phyloP scores from a whole-genome alignment of 768 basidiomycete genomes.

The Russula earlei region DNA sequence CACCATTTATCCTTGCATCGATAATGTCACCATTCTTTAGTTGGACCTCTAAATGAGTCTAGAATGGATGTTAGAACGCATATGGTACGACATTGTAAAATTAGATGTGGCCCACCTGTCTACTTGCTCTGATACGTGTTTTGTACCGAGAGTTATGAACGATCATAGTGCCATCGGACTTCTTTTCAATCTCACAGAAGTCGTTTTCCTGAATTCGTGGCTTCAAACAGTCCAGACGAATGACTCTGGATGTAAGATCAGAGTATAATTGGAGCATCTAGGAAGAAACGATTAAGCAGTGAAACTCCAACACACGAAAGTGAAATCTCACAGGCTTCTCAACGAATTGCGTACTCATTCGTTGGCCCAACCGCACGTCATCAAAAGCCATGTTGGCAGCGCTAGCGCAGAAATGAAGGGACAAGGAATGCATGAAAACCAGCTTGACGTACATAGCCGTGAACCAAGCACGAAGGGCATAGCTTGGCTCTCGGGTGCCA shows the following conservation, averaged over 20 bases:
- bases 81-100: not conserved
- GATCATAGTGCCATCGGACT: not conserved
- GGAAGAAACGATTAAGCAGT: not conserved
- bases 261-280: not conserved
- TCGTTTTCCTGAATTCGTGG: constrained; percentile 3
- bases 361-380: not conserved
- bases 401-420: not conserved
- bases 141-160: constrained; percentile 9
- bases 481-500: not conserved
- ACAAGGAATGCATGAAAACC: not conserved
- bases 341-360: not conserved
- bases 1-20: not conserved
- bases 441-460: constrained; percentile 8
- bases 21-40: not conserved
- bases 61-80: not conserved
- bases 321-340: not conserved
- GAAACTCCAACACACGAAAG: no score
- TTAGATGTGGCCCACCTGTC: not conserved
- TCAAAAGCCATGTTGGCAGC: not conserved
- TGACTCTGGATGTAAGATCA: not conserved
- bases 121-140: constrained; percentile 3
- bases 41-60: not conserved
- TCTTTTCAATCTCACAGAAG: not conserved
- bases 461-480: constrained; percentile 11
- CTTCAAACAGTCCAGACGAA: not conserved